Percentiles rank a stretch among this genome's conserved stretches.
phyloP scores from a whole-genome alignment of 2,329 filamentous ascomycete genomes.

The Alternaria brassicae region DNA sequence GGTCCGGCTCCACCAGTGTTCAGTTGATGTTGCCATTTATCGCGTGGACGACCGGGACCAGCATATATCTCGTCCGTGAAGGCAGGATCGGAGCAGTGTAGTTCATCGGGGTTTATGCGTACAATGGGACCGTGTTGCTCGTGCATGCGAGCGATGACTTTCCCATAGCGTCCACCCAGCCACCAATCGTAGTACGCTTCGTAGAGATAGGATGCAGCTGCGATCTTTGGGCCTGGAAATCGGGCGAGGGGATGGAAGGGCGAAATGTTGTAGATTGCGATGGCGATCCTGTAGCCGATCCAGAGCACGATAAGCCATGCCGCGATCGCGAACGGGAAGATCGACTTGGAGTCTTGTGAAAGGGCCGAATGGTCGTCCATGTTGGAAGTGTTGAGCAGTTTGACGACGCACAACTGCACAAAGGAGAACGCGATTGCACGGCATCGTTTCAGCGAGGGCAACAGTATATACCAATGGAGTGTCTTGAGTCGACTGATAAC shows the following conservation, averaged over 20 bases:
- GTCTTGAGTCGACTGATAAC: background rate
- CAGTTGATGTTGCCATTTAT: slow-evolving; percentile 36
- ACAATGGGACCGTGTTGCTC: slow-evolving; percentile 39
- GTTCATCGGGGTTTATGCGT: slow-evolving; percentile 44
- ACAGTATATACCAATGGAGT: slow-evolving; percentile 19
- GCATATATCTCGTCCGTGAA: slow-evolving; percentile 48
- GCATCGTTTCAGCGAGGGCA: slow-evolving; percentile 17
- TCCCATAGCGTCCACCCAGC: slow-evolving; percentile 43
- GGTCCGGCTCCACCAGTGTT: slow-evolving; percentile 37
- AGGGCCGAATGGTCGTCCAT: slow-evolving; percentile 29
- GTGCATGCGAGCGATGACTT: slow-evolving; percentile 45
- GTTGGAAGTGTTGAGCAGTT: slow-evolving; percentile 8
- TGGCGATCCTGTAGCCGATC: slow-evolving; percentile 26
- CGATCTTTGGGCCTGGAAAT: slow-evolving; percentile 42
- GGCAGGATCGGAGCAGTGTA: slow-evolving; percentile 41
- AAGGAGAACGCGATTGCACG: slow-evolving; percentile 6
- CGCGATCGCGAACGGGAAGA: slow-evolving; percentile 21
- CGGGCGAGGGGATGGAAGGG: slow-evolving; percentile 32
- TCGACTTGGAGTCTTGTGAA: slow-evolving; percentile 14
- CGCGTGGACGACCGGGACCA: slow-evolving; percentile 28
- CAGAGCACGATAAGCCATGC: slow-evolving; percentile 25
- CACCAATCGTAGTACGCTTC: slow-evolving; percentile 42
- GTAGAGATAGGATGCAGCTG: slow-evolving; percentile 36
- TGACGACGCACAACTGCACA: slow-evolving; percentile 14
- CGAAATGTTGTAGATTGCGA: slow-evolving; percentile 35